These are phyloP conservation scores for Trichoderma sp. DNA, from an alignment of 2,329 filamentous ascomycete genomes.

Conservation along the genomic window DNA sequence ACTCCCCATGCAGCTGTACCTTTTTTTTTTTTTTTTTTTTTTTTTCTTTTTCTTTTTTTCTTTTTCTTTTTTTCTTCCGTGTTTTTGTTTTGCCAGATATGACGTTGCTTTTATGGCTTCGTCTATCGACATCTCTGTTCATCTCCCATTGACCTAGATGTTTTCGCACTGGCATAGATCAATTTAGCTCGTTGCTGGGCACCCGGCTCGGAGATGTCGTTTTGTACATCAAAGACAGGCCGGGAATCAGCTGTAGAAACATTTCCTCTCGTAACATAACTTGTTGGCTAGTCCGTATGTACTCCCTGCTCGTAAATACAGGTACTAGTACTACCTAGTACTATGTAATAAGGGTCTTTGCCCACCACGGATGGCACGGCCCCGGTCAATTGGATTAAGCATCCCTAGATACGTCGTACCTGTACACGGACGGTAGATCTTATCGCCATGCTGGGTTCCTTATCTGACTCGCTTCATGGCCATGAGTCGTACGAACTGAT, in stretches of 20 bases:
- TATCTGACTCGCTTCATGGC: neutral
- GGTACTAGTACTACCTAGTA: too few relatives aligned
- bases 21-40: slow-evolving; percentile 15
- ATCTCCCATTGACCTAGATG: slow-evolving; percentile 46
- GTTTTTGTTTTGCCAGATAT: slow-evolving; percentile 34
- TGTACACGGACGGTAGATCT: neutral
- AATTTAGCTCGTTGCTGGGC: slow-evolving; percentile 53
- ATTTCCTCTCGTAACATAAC: slow-evolving; percentile 29
- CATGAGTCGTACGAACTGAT: neutral
- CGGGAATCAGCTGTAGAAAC: slow-evolving; percentile 60
- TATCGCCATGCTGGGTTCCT: neutral
- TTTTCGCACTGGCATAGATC: slow-evolving; percentile 57
- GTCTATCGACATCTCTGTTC: slow-evolving; percentile 49
- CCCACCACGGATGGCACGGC: neutral
- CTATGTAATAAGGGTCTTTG: too few relatives aligned
- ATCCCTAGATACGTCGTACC: neutral
- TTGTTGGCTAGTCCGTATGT: too few relatives aligned
- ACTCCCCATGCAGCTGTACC: neutral
- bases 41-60: too few relatives aligned
- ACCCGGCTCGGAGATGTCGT: slow-evolving; percentile 54
- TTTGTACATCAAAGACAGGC: slow-evolving; percentile 50
- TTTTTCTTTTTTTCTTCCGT: too few relatives aligned
- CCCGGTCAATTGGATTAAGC: neutral
- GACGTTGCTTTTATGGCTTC: slow-evolving; percentile 30
- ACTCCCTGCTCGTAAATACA: neutral